Base-by-base conservation (phyloP, 345 rosid genomes). In the Brassica juncea region DNA sequence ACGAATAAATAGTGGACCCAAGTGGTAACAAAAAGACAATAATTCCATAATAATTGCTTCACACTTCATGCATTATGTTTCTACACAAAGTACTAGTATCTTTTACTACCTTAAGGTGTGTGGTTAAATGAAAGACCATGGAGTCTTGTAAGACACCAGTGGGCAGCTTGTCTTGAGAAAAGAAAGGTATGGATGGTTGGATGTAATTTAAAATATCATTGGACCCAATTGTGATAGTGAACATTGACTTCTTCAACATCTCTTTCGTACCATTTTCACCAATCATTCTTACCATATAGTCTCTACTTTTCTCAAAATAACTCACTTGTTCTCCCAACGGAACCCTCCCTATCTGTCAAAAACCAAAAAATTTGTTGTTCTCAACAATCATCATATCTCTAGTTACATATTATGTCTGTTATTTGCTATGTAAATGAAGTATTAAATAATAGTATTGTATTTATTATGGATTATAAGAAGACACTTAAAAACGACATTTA, bases 141-240 rank as follows among this genome's bases (percentile, higher is more conserved):
- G 74, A 84, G 61, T 86, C 84, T 59, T 84, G 89, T 65, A 86
- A 83, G 16, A 64, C 59, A 35, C 80, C 31, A 28, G 76, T 68
- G 37, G 86, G 82, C 52, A 77, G 79, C 77, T 73, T 81, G 76
- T 78, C 68, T 73, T 73, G 83, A 12, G 74, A 66, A 37, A 86
- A 44, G 73, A 85, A 85, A 52, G 89, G 90, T 64, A 85, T 71
- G 0, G 87, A 77, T 47, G 90, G 89, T 82, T 86, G 87, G 15
- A 85, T 66, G 55, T 87, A 82, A 80, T 87, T 83, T 16, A 88
- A 27, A 68, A 87, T 59, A 72, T 88, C 92, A 74, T 90, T 90
- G 61, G 89, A 85, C 6, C 90, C 89, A 27, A 85, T 78, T 37
- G 89, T 85, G 47, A 88, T 66, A 16, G 89, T 82, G 73, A 88